Percentiles rank a stretch among this genome's conserved stretches.
phyloP scores from a whole-genome alignment of 495 filamentous ascomycete genomes.

The Tuber umbilicatum region DNA sequence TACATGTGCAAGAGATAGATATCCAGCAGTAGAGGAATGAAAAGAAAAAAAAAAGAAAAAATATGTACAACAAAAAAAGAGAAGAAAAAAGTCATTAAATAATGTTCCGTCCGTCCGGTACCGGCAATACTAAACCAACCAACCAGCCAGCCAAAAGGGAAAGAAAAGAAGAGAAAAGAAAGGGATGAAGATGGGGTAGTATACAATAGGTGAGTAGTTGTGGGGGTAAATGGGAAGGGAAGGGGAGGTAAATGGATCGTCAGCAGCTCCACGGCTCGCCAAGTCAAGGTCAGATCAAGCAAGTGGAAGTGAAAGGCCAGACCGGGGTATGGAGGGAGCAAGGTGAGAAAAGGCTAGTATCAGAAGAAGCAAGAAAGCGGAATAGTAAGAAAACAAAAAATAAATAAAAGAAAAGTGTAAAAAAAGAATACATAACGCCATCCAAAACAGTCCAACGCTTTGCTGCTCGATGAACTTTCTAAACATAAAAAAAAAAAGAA shows the following conservation, averaged over 20 bases:
- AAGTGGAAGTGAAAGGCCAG: background rate
- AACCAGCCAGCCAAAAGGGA: background rate
- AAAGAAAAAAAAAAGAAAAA: background rate
- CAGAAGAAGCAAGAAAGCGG: constrained; percentile 20
- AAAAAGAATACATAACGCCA: constrained; percentile 40
- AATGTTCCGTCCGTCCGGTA: background rate
- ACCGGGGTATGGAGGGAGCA: background rate
- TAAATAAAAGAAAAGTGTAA: constrained; percentile 26
- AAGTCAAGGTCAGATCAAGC: background rate
- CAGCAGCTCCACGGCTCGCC: background rate
- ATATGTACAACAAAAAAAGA: background rate
- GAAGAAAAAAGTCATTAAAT: background rate
- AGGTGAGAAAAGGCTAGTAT: background rate
- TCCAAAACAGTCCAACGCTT: constrained; percentile 43
- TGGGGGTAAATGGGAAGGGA: background rate
- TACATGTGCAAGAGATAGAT: background rate
- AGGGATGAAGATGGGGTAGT: background rate
- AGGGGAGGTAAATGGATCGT: background rate
- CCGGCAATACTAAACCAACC: background rate
- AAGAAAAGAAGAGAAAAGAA: background rate
- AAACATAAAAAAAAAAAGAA: constrained; percentile 26
- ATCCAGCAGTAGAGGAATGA: background rate
- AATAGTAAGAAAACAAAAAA: constrained; percentile 21
- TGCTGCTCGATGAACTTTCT: constrained; percentile 41
- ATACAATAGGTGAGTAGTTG: background rate